phyloP scores from a whole-genome alignment of 129 eudicot species.

The Artemisia annua region DNA sequence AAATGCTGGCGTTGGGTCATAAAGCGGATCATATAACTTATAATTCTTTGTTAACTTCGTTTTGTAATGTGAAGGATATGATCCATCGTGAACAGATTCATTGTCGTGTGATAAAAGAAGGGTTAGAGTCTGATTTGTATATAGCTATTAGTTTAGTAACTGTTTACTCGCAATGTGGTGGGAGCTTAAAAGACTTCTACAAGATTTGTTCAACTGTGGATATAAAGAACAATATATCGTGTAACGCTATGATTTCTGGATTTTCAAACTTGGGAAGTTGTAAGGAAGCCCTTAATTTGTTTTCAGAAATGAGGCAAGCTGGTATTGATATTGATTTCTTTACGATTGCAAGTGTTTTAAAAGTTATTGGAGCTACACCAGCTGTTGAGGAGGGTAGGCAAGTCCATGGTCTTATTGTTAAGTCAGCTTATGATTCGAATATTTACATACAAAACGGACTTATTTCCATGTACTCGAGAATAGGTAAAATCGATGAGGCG shows the following conservation, averaged over 20 bases:
- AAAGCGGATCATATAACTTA: conserved; percentile 47
- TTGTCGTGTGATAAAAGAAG: conserved; percentile 44
- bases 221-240: conserved; percentile 53
- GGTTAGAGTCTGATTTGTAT: conserved; percentile 42
- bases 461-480: conserved; percentile 66
- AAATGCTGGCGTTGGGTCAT: conserved; percentile 50
- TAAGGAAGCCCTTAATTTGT: conserved; percentile 45
- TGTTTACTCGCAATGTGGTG: conserved; percentile 51
- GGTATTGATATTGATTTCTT: conserved; percentile 46
- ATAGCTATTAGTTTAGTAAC: conserved; percentile 44
- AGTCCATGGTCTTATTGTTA: conserved; percentile 46
- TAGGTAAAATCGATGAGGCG: conserved; percentile 49
- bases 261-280: conserved; percentile 51
- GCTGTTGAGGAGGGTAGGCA: conserved; percentile 51
- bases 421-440: conserved; percentile 41
- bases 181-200: conserved; percentile 39
- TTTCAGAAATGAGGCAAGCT: conserved; percentile 47
- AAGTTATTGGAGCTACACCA: conserved; percentile 43
- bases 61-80: conserved; percentile 32
- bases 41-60: conserved; percentile 53
- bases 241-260: conserved; percentile 66
- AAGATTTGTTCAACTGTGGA: conserved; percentile 40
- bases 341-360: conserved; percentile 51
- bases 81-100: conserved; percentile 50
- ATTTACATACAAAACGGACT: conserved; percentile 52